Evolutionary conservation across 441 rosid species (phyloP).

Genomic region (Gossypium gossypioides): DNA sequence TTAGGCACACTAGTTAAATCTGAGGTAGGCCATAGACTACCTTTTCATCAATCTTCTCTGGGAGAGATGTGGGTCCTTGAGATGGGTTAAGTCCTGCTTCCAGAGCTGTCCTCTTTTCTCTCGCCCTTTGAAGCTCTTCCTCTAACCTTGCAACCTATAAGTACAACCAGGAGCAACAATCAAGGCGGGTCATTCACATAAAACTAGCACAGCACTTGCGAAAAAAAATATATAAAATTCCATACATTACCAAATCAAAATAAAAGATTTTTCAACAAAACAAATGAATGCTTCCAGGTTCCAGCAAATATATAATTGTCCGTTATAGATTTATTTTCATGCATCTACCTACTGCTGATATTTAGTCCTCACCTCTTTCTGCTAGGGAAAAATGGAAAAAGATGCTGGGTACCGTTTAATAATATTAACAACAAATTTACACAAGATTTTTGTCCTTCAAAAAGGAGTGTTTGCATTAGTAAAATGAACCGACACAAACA

Average conservation of each 20-base stretch:
- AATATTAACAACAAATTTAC: background rate
- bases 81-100: slow-evolving; percentile 55
- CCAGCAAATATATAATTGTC: background rate
- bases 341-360: background rate
- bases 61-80: slow-evolving; percentile 29
- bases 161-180: background rate
- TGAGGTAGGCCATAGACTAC: slow-evolving; percentile 30
- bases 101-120: slow-evolving; percentile 47
- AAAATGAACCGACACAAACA: background rate
- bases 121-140: slow-evolving; percentile 73
- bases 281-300: background rate
- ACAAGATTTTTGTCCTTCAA: background rate
- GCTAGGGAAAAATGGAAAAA: background rate
- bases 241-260: background rate
- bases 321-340: background rate
- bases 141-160: slow-evolving; percentile 69
- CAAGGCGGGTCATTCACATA: background rate
- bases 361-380: background rate
- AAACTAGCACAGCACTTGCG: background rate
- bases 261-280: background rate
- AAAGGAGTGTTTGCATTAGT: background rate
- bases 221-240: background rate
- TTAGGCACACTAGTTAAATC: slow-evolving; percentile 11
- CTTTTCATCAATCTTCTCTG: slow-evolving; percentile 44
- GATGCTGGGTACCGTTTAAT: background rate